Evolutionary conservation across 306 rosid genomes (phyloP), one percentile per base, ranked within the genome.

Genomic region (Canavalia ensiformis): DNA sequence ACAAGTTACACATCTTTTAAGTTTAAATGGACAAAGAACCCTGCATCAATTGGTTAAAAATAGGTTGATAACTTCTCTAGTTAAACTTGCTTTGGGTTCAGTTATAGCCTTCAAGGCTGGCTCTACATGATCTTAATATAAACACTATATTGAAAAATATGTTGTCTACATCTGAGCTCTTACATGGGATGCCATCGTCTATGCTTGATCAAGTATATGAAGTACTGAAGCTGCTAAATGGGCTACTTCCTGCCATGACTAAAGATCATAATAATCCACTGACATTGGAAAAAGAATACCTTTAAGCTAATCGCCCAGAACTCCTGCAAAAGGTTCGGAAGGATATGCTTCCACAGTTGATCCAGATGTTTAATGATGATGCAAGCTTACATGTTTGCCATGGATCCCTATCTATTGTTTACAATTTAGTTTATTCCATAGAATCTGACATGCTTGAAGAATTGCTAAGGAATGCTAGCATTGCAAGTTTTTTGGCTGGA

Each of bases 331-430:
- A 88, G 56, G 88, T 94, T 74, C 98, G 92, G 74, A 74, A 56
- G 84, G 91, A 92, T 86, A 81, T 93, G 75, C 85, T 96, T 88
- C 97, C 99, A 66, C 76, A 85, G 86, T 77, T 96, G 87, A 89
- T 94, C 82, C 98, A 93, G 99, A 97, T 92, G 76, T 93, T 92
- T 63, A 92, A 92, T 88, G 94, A 97, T 79, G 99, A 98, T 83
- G 96, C 97, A 59, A 96, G 91, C 81, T 79, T 89, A 84, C 87
- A 86, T 84, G 92, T 91, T 83, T 96, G 97, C 88, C 87, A 90
- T 18, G 97, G 97, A 77, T 92, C 97, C 89, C 89, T 96, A 62
- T 86, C 86, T 68, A 86, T 92, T 66, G 82, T 94, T 88, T 79
- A 90, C 94, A 96, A 96, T 89, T 82, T 92, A 57, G 76, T 90